These are phyloP conservation scores for Microstegium vimineum DNA, from an alignment of 176 grass and related monocot genomes.

Conservation along the genomic window DNA sequence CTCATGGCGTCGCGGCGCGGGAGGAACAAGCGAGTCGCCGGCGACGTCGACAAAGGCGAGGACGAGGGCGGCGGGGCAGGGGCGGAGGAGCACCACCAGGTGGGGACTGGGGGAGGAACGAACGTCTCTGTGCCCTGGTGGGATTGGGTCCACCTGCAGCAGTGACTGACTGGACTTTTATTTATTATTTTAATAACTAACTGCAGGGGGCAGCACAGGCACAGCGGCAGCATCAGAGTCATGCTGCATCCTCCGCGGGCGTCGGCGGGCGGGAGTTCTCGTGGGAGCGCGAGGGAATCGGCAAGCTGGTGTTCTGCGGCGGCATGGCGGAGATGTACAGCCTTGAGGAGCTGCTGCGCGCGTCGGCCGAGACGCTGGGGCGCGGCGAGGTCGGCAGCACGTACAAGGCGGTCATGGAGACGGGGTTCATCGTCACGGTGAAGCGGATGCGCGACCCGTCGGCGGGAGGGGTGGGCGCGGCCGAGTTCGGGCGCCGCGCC, in stretches of 20 bases:
- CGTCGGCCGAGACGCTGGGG: constrained; percentile 98
- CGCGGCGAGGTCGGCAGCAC: constrained; percentile 89
- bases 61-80: background rate
- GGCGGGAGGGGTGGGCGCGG: background rate
- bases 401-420: constrained; percentile 98
- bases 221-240: background rate
- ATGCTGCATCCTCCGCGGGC: background rate
- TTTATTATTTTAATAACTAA: too few species aligned
- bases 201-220: too few species aligned
- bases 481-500: constrained; percentile 46
- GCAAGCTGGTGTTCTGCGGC: constrained; percentile 84
- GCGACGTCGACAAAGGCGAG: constrained; percentile 41
- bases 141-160: background rate
- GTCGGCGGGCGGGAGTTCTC: constrained; percentile 42
- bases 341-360: constrained; percentile 87
- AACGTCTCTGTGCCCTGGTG: background rate
- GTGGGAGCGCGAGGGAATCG: constrained; percentile 84
- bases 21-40: constrained; percentile 44
- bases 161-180: too few species aligned
- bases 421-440: constrained; percentile 97
- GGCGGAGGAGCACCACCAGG: background rate
- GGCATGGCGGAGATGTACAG: constrained; percentile 64
- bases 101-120: background rate
- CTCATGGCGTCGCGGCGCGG: constrained; percentile 35
- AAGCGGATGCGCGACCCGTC: constrained; percentile 78